phyloP scores from a whole-genome alignment of 2,329 filamentous ascomycete genomes.

The Knufia petricola region DNA sequence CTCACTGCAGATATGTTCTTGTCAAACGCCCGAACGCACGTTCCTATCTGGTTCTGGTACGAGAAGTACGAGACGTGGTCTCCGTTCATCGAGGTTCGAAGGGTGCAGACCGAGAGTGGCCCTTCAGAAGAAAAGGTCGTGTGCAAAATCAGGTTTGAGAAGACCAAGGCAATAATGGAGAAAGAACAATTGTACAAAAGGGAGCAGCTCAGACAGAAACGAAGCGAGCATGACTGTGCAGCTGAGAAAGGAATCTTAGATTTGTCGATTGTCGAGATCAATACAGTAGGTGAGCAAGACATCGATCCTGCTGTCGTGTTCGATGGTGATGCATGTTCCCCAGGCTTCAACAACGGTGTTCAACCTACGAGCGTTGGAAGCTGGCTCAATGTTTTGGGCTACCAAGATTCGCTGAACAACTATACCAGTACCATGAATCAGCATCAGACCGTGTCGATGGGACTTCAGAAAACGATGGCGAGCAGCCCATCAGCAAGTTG shows the following conservation, averaged over 20 bases:
- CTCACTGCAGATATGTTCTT: not conserved
- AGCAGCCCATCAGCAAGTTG: not conserved
- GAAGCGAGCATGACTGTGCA: not conserved
- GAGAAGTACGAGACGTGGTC: not conserved
- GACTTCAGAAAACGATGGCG: not conserved
- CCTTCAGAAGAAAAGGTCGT: not conserved
- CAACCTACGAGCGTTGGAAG: not conserved
- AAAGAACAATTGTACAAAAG: not conserved
- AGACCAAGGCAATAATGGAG: not conserved
- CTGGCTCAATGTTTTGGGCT: constrained; percentile 7
- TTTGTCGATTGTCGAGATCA: not conserved
- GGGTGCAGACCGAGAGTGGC: not conserved
- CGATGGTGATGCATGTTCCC: not conserved
- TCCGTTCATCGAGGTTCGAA: not conserved
- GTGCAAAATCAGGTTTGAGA: not conserved
- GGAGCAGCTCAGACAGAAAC: not conserved
- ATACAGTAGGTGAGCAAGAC: not conserved
- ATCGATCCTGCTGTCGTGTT: constrained; percentile 1
- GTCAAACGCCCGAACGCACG: not conserved
- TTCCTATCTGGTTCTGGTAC: constrained; percentile 5
- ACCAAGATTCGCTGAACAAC: not conserved
- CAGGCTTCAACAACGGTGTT: not conserved
- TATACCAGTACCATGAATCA: not conserved
- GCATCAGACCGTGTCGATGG: not conserved
- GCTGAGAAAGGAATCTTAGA: not conserved